Evolutionary conservation across 371 early-diverging fungal genomes (phyloP).

Genomic region (Apophysomyces sp.): DNA sequence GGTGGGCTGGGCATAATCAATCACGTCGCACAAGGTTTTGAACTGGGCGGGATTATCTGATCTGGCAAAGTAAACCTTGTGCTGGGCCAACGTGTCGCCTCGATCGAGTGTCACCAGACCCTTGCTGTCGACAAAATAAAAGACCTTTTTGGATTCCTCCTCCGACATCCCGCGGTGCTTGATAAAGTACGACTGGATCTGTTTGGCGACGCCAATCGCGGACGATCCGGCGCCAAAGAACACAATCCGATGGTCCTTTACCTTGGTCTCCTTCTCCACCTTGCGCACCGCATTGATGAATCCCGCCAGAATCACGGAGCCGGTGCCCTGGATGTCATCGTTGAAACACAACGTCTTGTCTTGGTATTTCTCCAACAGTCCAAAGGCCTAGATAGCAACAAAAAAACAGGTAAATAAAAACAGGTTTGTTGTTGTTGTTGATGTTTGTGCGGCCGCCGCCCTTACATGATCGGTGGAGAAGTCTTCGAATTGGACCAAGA

Average conservation of each 20-base stretch:
- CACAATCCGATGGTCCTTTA: constrained; percentile 78
- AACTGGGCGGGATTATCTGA: constrained; percentile 71
- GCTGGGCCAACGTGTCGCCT: constrained; percentile 80
- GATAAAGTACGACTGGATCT: constrained; percentile 75
- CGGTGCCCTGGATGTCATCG: constrained; percentile 77
- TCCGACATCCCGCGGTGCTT: constrained; percentile 64
- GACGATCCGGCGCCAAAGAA: constrained; percentile 90
- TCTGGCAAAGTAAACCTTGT: constrained; percentile 82
- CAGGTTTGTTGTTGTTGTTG: no score
- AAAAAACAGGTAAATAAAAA: no score
- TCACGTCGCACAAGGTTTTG: constrained; percentile 63
- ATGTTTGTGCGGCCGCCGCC: no score
- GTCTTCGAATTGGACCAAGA: constrained; percentile 92
- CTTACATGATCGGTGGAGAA: constrained; percentile 81
- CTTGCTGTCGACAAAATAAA: constrained; percentile 88
- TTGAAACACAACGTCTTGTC: constrained; percentile 73
- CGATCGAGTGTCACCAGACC: constrained; percentile 82
- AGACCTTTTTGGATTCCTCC: constrained; percentile 71
- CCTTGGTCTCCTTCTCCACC: constrained; percentile 46
- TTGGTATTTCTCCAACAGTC: constrained; percentile 66
- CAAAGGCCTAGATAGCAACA: constrained; percentile 56
- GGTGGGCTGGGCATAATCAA: constrained; percentile 77
- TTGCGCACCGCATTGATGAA: constrained; percentile 84
- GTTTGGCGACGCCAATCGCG: constrained; percentile 88
- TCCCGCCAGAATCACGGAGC: constrained; percentile 89